Conservation (phyloP, 2,329 filamentous ascomycete genomes). For the Colletotrichum trifolii region DNA sequence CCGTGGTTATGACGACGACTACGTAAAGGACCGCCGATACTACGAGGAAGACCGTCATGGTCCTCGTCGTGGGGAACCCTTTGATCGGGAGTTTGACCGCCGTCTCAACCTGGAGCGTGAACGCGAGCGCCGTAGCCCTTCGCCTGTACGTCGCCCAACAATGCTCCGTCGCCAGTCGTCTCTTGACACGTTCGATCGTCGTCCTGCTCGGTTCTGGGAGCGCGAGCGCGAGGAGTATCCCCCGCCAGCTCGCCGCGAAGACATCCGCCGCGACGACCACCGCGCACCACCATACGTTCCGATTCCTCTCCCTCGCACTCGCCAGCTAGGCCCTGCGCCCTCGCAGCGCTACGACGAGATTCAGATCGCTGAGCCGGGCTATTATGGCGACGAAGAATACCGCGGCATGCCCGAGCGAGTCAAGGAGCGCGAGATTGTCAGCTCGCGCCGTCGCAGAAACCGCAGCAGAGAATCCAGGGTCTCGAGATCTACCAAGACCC, state of each 20-base stretch:
- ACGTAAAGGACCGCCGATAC: slow-evolving; percentile 61
- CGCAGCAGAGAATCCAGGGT: slow-evolving; percentile 54
- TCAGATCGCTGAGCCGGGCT: slow-evolving; percentile 73
- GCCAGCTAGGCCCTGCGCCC: slow-evolving; percentile 67
- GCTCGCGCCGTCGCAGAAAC: slow-evolving; percentile 57
- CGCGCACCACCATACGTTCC: slow-evolving; percentile 64
- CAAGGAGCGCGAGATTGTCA: slow-evolving; percentile 70
- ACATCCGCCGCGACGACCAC: slow-evolving; percentile 65
- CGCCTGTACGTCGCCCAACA: slow-evolving; percentile 70
- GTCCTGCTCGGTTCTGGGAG: slow-evolving; percentile 66
- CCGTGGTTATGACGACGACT: slow-evolving; percentile 58
- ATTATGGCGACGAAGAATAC: slow-evolving; percentile 78
- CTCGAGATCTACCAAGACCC: slow-evolving; percentile 53
- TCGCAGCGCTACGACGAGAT: slow-evolving; percentile 72
- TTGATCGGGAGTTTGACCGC: slow-evolving; percentile 59
- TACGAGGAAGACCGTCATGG: slow-evolving; percentile 65
- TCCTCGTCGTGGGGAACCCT: slow-evolving; percentile 45
- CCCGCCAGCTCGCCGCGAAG: slow-evolving; percentile 64
- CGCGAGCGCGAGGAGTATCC: slow-evolving; percentile 66
- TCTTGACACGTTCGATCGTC: slow-evolving; percentile 88
- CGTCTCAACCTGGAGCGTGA: slow-evolving; percentile 68
- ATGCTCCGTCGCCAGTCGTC: slow-evolving; percentile 87
- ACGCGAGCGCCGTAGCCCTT: slow-evolving; percentile 61
- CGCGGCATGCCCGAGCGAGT: slow-evolving; percentile 70
- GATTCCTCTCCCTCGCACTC: slow-evolving; percentile 76